A percentile compares a stretch with the other conserved stretches of the same genome.
These are phyloP conservation scores for Zoysia matrella DNA, from an alignment of 202 grass and related monocot genomes.

Conservation along the genomic window DNA sequence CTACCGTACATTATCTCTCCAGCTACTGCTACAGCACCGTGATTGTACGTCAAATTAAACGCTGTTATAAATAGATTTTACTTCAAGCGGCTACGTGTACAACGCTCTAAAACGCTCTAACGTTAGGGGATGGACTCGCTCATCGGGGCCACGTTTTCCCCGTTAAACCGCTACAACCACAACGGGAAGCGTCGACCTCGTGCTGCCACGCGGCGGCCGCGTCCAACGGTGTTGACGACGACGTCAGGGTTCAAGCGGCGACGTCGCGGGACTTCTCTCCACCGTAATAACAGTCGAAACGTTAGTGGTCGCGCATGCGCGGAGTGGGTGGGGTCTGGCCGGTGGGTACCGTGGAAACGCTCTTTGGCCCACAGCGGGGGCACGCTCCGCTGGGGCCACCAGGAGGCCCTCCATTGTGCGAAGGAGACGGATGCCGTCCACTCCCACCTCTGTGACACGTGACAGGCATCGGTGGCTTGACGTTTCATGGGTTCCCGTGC, in stretches of 20 bases:
- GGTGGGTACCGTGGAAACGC: no score
- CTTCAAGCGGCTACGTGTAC: background rate
- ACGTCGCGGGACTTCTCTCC: slow-evolving; percentile 6
- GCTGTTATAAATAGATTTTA: background rate
- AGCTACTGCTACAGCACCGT: background rate
- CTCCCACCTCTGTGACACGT: no score
- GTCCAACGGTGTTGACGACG: slow-evolving; percentile 47
- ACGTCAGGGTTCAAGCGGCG: slow-evolving; percentile 42
- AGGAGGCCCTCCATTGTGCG: no score
- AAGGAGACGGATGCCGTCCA: no score
- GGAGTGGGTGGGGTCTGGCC: background rate
- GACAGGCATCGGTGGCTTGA: no score
- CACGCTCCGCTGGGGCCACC: no score
- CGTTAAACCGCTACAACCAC: background rate
- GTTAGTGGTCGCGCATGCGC: slow-evolving; percentile 31
- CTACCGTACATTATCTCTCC: background rate
- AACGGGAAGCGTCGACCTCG: slow-evolving; percentile 33
- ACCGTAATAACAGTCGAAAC: slow-evolving; percentile 61
- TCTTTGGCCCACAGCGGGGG: no score
- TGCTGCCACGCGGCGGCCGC: background rate
- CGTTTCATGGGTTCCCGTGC: no score
- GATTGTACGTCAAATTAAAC: background rate
- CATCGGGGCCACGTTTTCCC: slow-evolving; percentile 25
- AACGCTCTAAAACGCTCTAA: slow-evolving; percentile 3
- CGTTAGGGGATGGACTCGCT: slow-evolving; percentile 11